Evolutionary conservation across 2,329 filamentous ascomycete species (phyloP).

Genomic region (Chaetothyriales sp.): DNA sequence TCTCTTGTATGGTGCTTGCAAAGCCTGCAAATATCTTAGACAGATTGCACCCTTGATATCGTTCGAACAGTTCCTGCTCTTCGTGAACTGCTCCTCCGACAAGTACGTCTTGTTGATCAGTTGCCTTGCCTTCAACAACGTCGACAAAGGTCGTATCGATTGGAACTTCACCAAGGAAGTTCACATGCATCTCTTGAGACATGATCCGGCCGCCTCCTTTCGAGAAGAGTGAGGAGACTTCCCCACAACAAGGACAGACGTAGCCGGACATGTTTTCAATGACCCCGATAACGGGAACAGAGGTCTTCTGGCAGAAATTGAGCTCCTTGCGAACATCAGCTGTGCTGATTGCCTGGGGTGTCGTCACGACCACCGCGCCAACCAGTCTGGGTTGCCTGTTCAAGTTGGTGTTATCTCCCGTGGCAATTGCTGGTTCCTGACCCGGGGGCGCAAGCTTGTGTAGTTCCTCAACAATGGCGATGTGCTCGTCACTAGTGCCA

Average conservation of each 20-base stretch:
- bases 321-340: slow-evolving; percentile 89
- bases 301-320: slow-evolving; percentile 80
- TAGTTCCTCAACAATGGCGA: slow-evolving; percentile 78
- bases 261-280: slow-evolving; percentile 76
- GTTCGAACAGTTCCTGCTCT: slow-evolving; percentile 10
- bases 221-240: slow-evolving; percentile 87
- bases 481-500: slow-evolving; percentile 92
- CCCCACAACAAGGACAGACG: slow-evolving; percentile 46
- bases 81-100: slow-evolving; percentile 4
- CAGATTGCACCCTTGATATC: slow-evolving; percentile 14
- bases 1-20: slow-evolving; percentile 9
- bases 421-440: slow-evolving; percentile 23
- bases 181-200: slow-evolving; percentile 70
- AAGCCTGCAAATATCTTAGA: slow-evolving; percentile 13
- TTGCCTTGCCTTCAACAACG: slow-evolving; percentile 51
- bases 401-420: not conserved
- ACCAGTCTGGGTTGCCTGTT: slow-evolving; percentile 42
- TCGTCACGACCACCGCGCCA: slow-evolving; percentile 88
- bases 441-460: slow-evolving; percentile 31
- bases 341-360: slow-evolving; percentile 83
- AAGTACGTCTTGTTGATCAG: not conserved
- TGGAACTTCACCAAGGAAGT: slow-evolving; percentile 72
- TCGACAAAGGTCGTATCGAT: slow-evolving; percentile 87
- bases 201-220: slow-evolving; percentile 80
- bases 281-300: slow-evolving; percentile 66